Evolutionary conservation across 305 asterid genomes (phyloP).

Genomic region (Rubia peregrina): DNA sequence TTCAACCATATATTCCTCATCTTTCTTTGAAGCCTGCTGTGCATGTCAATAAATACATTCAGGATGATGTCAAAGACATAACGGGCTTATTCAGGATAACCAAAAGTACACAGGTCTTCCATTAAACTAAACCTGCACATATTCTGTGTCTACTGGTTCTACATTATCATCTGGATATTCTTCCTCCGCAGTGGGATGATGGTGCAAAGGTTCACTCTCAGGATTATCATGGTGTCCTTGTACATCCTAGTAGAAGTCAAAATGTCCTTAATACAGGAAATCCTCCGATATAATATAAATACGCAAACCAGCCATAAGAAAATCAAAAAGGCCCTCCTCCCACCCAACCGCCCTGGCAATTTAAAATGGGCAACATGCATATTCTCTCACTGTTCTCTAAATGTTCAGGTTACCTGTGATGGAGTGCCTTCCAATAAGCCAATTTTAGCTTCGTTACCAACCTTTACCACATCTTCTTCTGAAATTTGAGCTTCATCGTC

Average conservation of each 20-base stretch:
- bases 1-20: constrained; percentile 28
- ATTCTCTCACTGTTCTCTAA: not conserved
- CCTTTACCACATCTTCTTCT: constrained; percentile 30
- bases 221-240: constrained; percentile 39
- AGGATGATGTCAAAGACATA: constrained; percentile 16
- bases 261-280: constrained; percentile 9
- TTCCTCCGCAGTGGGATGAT: constrained; percentile 30
- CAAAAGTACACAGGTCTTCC: not conserved
- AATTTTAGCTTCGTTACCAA: constrained; percentile 34
- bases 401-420: constrained; percentile 32
- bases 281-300: not conserved
- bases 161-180: constrained; percentile 27
- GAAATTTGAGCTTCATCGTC: constrained; percentile 25
- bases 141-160: constrained; percentile 31
- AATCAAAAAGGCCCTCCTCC: not conserved
- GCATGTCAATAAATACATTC: constrained; percentile 14
- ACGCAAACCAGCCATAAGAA: not conserved
- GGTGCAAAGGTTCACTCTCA: constrained; percentile 36
- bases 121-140: constrained; percentile 42
- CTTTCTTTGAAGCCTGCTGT: constrained; percentile 31
- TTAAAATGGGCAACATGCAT: not conserved
- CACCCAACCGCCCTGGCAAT: not conserved
- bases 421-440: constrained; percentile 43
- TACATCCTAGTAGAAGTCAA: constrained; percentile 34
- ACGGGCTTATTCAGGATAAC: not conserved